phyloP scores from a whole-genome alignment of 1,139 yeast genomes.

The Suhomyces bolitotheri region DNA sequence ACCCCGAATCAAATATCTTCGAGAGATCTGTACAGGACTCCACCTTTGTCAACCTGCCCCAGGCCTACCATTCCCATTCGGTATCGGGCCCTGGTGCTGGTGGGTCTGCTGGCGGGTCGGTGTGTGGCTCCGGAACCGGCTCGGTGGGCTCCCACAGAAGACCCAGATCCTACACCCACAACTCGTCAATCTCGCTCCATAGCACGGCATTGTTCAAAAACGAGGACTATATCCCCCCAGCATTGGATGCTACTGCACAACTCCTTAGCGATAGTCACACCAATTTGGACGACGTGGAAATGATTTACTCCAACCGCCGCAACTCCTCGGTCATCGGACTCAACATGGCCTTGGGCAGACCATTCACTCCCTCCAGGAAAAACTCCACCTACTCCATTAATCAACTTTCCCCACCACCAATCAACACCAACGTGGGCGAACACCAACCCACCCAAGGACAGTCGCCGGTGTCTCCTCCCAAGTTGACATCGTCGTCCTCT shows the following conservation, averaged over 20 bases:
- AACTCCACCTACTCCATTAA: conserved; percentile 39
- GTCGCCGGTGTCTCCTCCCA: conserved; percentile 40
- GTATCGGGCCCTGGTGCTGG: conserved; percentile 2
- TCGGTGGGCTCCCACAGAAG: conserved; percentile 19
- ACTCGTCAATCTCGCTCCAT: conserved; percentile 23
- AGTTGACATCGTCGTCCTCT: conserved; percentile 44
- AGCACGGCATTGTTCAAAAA: conserved; percentile 28
- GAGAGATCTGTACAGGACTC: conserved; percentile 64
- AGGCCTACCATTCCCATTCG: no score
- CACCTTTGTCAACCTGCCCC: conserved; percentile 11
- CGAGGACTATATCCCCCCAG: conserved; percentile 78
- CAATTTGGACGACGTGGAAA: conserved; percentile 66
- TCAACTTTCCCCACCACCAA: conserved; percentile 18
- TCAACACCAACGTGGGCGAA: conserved; percentile 18
- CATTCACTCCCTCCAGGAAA: conserved; percentile 42
- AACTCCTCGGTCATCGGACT: conserved; percentile 60
- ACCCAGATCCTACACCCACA: conserved; percentile 29
- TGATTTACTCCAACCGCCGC: conserved; percentile 63
- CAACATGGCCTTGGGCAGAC: conserved; percentile 60
- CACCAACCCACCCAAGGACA: conserved; percentile 15
- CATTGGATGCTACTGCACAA: conserved; percentile 75
- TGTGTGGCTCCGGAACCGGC: conserved; percentile 5
- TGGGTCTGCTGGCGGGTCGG: conserved; percentile 4
- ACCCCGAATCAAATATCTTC: conserved; percentile 52
- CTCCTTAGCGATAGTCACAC: conserved; percentile 57